phyloP scores from a whole-genome alignment of 139 green algal genomes.

The Chlorella sp. region DNA sequence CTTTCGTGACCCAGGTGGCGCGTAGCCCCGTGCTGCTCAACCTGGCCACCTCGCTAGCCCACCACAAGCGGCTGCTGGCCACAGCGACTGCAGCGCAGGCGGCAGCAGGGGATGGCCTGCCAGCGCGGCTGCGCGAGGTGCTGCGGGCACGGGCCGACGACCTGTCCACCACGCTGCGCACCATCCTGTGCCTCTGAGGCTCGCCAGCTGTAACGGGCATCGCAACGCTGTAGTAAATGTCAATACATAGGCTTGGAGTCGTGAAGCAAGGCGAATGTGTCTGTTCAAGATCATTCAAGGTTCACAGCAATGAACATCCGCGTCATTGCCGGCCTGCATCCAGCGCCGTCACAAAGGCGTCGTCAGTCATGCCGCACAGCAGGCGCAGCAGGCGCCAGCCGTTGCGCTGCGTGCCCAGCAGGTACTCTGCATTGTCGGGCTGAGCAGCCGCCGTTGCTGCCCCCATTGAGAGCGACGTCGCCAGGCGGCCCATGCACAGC shows the following conservation, averaged over 20 bases:
- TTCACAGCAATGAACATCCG: too few species aligned
- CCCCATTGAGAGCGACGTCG: slow-evolving; percentile 15
- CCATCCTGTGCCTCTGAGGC: slow-evolving; percentile 67
- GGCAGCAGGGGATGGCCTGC: slow-evolving; percentile 24
- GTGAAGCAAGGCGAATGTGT: too few species aligned
- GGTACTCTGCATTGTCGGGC: slow-evolving; percentile 14
- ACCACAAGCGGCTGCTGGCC: slow-evolving; percentile 66
- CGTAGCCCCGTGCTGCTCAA: slow-evolving; percentile 75
- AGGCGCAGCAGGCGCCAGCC: slow-evolving; percentile 38
- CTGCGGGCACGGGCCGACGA: slow-evolving; percentile 33
- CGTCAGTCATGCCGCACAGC: slow-evolving; percentile 29
- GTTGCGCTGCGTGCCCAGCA: slow-evolving; percentile 31
- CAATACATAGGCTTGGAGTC: too few species aligned
- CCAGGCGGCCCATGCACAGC: slow-evolving; percentile 28
- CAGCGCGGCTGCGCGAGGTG: slow-evolving; percentile 9
- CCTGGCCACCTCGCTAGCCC: slow-evolving; percentile 72
- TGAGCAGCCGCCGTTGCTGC: background rate
- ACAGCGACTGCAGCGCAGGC: slow-evolving; percentile 42
- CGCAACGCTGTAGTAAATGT: too few species aligned
- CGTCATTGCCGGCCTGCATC: background rate
- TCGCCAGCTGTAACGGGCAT: too few species aligned
- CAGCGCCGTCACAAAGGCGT: background rate
- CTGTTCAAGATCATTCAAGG: too few species aligned
- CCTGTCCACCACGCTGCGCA: slow-evolving; percentile 67
- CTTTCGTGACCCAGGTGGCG: slow-evolving; percentile 33